Base-by-base conservation (phyloP, 164 flowering plant species). In the Echeveria elegans region DNA sequence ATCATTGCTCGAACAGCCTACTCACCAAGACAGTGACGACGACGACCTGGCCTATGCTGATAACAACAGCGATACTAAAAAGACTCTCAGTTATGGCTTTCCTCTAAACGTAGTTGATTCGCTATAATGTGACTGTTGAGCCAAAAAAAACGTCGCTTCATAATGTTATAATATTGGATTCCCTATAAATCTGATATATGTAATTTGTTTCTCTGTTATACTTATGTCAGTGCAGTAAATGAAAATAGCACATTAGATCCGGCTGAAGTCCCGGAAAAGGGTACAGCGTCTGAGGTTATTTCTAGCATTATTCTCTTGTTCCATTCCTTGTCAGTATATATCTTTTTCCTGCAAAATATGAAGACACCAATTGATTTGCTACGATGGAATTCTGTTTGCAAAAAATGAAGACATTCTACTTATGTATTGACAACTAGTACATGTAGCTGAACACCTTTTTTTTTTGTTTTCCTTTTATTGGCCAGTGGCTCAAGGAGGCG, bases 41-140 rank as follows among this genome's bases (percentile, higher is more conserved):
- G 99, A 94, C 79, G n/a, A n/a, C n/a, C 85, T 94, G 72, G 99
- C 91, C 73, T 94, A 89, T 81, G 97, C 96, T 74, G 99, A 91
- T 64, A 80, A 76, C 72, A 82, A 76, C 70, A 79, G 81, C 76
- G 92, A 81, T 23, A 69, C 66, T 38, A 66, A 69, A 38, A 1
- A 6, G 89, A 84, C 38, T 67, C 5, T 5, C 29, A 2, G 28
- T 38, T 24, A 15, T 52, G 37, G 1, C 38, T 30, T 41, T 6
- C 6, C 63, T 65, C 18, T 63, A 32, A 19, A 26, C 11, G 24
- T 53, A 29, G 14, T 32, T 31, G 36, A 7, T 26, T 32, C 65
- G 15, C 34, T 4, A 23, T 12, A 19, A 10, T 56, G 58, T 53
- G 29, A 23, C 11, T 26, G 0, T 53, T 23, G 28, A 53, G 28